Conservation (phyloP, 148 eudicot genomes). For the Fallopia convolvulus region DNA sequence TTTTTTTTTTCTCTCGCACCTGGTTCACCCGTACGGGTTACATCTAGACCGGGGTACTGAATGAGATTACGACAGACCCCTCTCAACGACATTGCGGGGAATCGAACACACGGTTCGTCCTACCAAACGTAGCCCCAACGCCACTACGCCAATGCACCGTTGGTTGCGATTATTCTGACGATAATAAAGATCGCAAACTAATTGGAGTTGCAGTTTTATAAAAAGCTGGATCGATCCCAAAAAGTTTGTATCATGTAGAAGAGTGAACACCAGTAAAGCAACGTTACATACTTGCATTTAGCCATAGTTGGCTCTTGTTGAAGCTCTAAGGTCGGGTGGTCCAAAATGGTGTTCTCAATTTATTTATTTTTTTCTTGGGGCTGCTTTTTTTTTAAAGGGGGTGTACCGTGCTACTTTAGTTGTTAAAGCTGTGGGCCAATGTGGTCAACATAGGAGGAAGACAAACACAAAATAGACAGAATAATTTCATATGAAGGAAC, state of each 20-base stretch:
- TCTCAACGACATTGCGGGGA: too few species aligned
- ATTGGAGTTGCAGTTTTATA: too few species aligned
- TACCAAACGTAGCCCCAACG: too few species aligned
- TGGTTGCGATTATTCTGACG: too few species aligned
- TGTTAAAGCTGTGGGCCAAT: not conserved
- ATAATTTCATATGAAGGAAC: conserved; percentile 24
- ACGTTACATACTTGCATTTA: not conserved
- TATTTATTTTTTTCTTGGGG: not conserved
- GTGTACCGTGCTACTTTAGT: not conserved
- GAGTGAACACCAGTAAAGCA: too few species aligned
- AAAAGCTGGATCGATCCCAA: not conserved
- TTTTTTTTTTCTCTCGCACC: too few species aligned
- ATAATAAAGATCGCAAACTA: too few species aligned
- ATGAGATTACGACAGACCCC: too few species aligned
- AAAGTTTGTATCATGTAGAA: not conserved
- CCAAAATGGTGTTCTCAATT: not conserved
- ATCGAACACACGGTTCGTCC: too few species aligned
- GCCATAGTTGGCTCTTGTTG: conserved; percentile 5
- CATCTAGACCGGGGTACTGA: too few species aligned
- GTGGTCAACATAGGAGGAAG: not conserved
- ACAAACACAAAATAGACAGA: not conserved
- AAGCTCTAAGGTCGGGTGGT: not conserved
- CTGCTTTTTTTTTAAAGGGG: not conserved
- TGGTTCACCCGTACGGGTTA: too few species aligned
- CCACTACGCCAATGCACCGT: too few species aligned